Evolutionary conservation across 116 monocot species (phyloP), one percentile per base, ranked within the genome.

Genomic region (Cymodocea nodosa): DNA sequence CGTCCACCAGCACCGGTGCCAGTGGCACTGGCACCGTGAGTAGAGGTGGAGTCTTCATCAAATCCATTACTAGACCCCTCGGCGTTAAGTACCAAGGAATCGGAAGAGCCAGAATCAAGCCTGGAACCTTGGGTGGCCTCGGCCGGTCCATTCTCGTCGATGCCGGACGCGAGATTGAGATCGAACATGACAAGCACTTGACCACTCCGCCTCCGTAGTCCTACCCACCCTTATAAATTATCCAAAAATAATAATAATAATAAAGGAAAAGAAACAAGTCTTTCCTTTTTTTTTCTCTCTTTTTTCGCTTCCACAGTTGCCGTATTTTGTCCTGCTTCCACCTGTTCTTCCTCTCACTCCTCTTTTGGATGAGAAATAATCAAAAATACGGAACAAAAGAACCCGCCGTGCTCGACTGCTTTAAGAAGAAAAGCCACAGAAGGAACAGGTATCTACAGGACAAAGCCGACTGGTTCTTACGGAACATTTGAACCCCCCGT

Each of bases 1-100:
- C 56, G 20, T 6, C 51, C 23, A 52, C 40, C 40, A 40, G 40
- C 5, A 4, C 40, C 44, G 8, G 44, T 44, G 9, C 44, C 44
- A 44, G 44, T 44, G 44, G 23, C 63, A 18, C 35, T 19, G 14
- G 55, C 62, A 64, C 22, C 64, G 23, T 22, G 23, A 24, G 66
- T 30, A 17, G 66, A 51, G 30, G 66, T 72, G 17, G 80, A 77
- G 44, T 71, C 77, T 44, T 79, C 84, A 24, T 81, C 81, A 30
- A 59, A 54, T 65, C 64, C 56, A 53, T 52, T 63, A 51, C 63
- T 67, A 51, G 67, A 72, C 5, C 71, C 78, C 68, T 77, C 81
- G 4, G 72, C 79, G 69, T 83, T 87, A 20, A 84, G 78, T 6
- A 89, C 82, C 5, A 85, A 88, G 3, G 88, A 89, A 57, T 71